These are phyloP conservation scores for Suhomyces pyralidae DNA, from an alignment of 805 yeast genomes.

Conservation along the genomic window DNA sequence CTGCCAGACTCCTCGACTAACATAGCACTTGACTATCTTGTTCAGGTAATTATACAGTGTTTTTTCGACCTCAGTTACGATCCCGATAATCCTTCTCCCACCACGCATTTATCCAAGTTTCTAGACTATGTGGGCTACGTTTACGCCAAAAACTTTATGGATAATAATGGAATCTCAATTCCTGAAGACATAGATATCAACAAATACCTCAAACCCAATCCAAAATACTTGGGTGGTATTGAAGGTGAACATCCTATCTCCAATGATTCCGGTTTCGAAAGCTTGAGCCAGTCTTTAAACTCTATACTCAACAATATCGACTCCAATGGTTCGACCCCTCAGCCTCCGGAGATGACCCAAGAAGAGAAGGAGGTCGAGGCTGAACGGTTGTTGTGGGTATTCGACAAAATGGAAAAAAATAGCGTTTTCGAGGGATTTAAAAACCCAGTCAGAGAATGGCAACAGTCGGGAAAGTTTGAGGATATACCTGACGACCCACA, in stretches of 20 bases:
- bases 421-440: constrained; percentile 34
- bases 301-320: constrained; percentile 1
- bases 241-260: neutral
- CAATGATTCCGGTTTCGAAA: neutral
- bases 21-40: constrained; percentile 2
- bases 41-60: constrained; percentile 12
- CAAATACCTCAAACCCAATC: constrained; percentile 12
- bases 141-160: constrained; percentile 14
- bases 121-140: constrained; percentile 22
- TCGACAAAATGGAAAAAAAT: constrained; percentile 38
- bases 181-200: constrained; percentile 15
- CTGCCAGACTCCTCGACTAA: neutral
- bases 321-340: neutral
- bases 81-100: constrained; percentile 3
- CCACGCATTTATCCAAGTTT: constrained; percentile 13
- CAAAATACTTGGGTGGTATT: constrained; percentile 11
- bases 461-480: constrained; percentile 16
- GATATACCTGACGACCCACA: neutral
- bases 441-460: constrained; percentile 41
- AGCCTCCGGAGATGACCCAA: constrained; percentile 25
- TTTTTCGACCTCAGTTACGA: constrained; percentile 15
- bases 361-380: constrained; percentile 46
- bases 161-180: constrained; percentile 9
- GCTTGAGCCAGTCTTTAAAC: neutral
- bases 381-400: constrained; percentile 39